Evolutionary conservation across 2,329 filamentous ascomycete genomes (phyloP).

Genomic region (Fusarium napiforme): DNA sequence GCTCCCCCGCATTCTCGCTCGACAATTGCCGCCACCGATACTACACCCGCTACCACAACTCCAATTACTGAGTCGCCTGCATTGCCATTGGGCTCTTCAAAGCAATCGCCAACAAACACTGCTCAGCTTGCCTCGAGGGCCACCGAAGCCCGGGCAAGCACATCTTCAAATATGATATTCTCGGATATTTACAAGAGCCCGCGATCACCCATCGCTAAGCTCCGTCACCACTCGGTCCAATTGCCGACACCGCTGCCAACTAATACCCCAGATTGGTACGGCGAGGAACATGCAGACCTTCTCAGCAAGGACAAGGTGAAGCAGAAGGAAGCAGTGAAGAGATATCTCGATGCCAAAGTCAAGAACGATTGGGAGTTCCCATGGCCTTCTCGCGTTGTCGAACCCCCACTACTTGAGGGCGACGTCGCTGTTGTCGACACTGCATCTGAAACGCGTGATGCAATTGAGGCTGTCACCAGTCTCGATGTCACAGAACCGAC

Average conservation of each 20-base stretch:
- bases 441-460: slow-evolving; percentile 12
- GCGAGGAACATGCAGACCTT: slow-evolving; percentile 69
- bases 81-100: slow-evolving; percentile 15
- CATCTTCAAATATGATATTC: slow-evolving; percentile 61
- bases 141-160: slow-evolving; percentile 29
- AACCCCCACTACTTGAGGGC: slow-evolving; percentile 11
- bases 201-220: slow-evolving; percentile 63
- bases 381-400: slow-evolving; percentile 58
- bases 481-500: slow-evolving; percentile 22
- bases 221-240: slow-evolving; percentile 55
- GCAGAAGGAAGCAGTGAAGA: slow-evolving; percentile 71
- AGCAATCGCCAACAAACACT: slow-evolving; percentile 11
- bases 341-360: slow-evolving; percentile 64
- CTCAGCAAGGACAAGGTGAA: slow-evolving; percentile 70
- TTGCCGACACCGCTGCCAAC: slow-evolving; percentile 46
- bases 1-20: slow-evolving; percentile 38
- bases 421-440: slow-evolving; percentile 9
- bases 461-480: slow-evolving; percentile 2
- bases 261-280: slow-evolving; percentile 49
- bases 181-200: slow-evolving; percentile 69
- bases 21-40: slow-evolving; percentile 35
- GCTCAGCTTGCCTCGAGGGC: slow-evolving; percentile 30
- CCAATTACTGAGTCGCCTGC: slow-evolving; percentile 18
- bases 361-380: slow-evolving; percentile 69
- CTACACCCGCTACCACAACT: slow-evolving; percentile 20